Conservation (phyloP, 1,139 yeast genomes). For the Saccharomycopsis phalli region DNA sequence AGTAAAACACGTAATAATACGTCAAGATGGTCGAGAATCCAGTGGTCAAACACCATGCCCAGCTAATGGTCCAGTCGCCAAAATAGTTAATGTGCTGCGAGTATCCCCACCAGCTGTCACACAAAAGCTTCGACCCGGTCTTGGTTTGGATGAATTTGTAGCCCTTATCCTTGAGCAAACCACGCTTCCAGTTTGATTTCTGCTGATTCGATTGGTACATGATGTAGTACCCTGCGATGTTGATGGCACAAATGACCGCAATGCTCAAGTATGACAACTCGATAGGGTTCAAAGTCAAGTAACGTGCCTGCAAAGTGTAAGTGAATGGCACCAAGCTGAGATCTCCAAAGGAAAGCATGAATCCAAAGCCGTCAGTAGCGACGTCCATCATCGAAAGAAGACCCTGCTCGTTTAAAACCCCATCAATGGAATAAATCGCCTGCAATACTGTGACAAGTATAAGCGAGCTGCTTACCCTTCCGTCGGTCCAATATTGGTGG, state of each 20-base stretch:
- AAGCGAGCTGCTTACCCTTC: conserved; percentile 46
- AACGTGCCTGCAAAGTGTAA: conserved; percentile 79
- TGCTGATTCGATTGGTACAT: conserved; percentile 80
- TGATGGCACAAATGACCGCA: conserved; percentile 33
- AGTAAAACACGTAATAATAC: conserved; percentile 78
- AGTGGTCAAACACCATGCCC: conserved; percentile 90
- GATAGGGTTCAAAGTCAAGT: conserved; percentile 57
- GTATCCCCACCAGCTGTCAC: conserved; percentile 94
- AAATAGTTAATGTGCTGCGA: conserved; percentile 91
- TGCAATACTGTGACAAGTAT: conserved; percentile 61
- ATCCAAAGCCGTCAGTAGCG: conserved; percentile 95
- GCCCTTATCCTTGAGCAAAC: conserved; percentile 53
- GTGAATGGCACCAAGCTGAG: conserved; percentile 91
- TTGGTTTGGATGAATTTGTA: conserved; percentile 61
- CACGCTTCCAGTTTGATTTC: conserved; percentile 76
- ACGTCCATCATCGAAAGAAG: conserved; percentile 89
- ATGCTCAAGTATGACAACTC: conserved; percentile 40
- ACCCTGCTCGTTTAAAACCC: conserved; percentile 86
- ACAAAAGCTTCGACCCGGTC: conserved; percentile 70
- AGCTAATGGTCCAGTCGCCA: conserved; percentile 91
- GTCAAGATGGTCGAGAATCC: conserved; percentile 77
- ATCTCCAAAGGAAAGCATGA: conserved; percentile 93
- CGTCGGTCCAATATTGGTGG: conserved; percentile 62
- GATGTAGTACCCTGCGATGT: conserved; percentile 65
- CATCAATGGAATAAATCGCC: conserved; percentile 79